Evolutionary conservation across 208 protist genomes (phyloP), one percentile per base, ranked within the genome.

Genomic region (Vickermania spadyakhi): DNA sequence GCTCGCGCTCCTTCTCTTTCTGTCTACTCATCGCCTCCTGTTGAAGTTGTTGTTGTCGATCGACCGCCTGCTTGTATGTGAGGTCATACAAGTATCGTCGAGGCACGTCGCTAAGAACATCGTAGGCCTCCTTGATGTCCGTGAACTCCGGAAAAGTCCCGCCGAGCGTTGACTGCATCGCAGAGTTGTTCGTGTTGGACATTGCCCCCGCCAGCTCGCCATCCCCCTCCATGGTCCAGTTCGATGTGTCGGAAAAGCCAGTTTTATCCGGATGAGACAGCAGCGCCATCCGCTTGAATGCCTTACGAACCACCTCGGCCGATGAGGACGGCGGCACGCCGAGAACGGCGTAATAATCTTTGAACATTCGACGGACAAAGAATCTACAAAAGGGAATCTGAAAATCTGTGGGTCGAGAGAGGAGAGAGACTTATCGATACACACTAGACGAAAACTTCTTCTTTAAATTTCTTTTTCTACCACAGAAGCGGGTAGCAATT

Each of bases 41-140:
- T 51, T 57, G 26, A 36, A 60, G 41, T 21, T 60, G 58, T 36
- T 71, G 56, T 31, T 64, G 60, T 28, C 53, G 21, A n/a, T 45
- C 1, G n/a, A 72, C 23, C 30, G 75, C 30, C 42, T 86, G 78
- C 2, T 62, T 60, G 62, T 91, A 92, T 57, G 66, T 86, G 56
- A 92, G 64, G 58, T 95, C 89, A 61, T 93, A 95, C 30, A 95
- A 57, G 52, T 93, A 93, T 13, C 89, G 84, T n/a, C 85, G 82
- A 18, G 83, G 78, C 1, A 88, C 83, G 41, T 95, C 83, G 18
- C 80, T 77, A 11, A 95, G 72, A 23, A 95, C 85, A 62, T 95
- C 89, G 61, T 95, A 95, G 28, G 89, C 82, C 60, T 95, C 85
- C 52, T 89, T 79, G 22, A 92, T 57, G 4, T 83, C 80, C 4